A percentile compares a stretch with the other conserved stretches of the same genome.
phyloP scores from a whole-genome alignment of 2,329 filamentous ascomycete species.

The Aspergillus sergii region DNA sequence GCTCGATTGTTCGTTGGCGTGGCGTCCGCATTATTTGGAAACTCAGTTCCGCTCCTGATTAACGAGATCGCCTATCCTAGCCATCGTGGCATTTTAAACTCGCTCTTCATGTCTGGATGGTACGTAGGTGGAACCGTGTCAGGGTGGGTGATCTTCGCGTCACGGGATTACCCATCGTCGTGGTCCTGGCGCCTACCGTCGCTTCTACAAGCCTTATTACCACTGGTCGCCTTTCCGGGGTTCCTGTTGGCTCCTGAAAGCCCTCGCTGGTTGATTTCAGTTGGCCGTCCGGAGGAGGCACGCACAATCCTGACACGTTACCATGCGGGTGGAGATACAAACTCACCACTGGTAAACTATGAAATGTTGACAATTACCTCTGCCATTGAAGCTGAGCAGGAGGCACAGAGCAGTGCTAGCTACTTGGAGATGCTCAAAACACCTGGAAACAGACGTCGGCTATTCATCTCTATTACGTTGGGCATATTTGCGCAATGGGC shows the following conservation, averaged over 20 bases:
- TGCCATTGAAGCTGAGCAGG: slow-evolving; percentile 21
- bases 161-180: slow-evolving; percentile 19
- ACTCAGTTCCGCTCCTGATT: slow-evolving; percentile 41
- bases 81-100: slow-evolving; percentile 39
- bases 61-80: slow-evolving; percentile 50
- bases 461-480: slow-evolving; percentile 18
- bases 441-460: slow-evolving; percentile 15
- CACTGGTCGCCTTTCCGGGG: slow-evolving; percentile 22
- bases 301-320: slow-evolving; percentile 17
- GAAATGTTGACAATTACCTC: slow-evolving; percentile 23
- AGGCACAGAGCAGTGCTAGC: slow-evolving; percentile 14
- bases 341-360: slow-evolving; percentile 18
- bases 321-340: slow-evolving; percentile 25
- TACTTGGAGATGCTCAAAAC: slow-evolving; percentile 23
- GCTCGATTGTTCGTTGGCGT: slow-evolving; percentile 42
- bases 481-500: slow-evolving; percentile 25
- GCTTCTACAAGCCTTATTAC: slow-evolving; percentile 21
- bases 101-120: slow-evolving; percentile 40
- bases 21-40: slow-evolving; percentile 36
- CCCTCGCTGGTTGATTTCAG: slow-evolving; percentile 25
- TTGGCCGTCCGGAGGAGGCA: slow-evolving; percentile 21
- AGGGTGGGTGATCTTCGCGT: slow-evolving; percentile 32
- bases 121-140: slow-evolving; percentile 33
- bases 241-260: slow-evolving; percentile 23
- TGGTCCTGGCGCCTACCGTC: slow-evolving; percentile 30